Base-by-base conservation (phyloP, 1,284 basidiomycete species). In the Ustilago nuda region DNA sequence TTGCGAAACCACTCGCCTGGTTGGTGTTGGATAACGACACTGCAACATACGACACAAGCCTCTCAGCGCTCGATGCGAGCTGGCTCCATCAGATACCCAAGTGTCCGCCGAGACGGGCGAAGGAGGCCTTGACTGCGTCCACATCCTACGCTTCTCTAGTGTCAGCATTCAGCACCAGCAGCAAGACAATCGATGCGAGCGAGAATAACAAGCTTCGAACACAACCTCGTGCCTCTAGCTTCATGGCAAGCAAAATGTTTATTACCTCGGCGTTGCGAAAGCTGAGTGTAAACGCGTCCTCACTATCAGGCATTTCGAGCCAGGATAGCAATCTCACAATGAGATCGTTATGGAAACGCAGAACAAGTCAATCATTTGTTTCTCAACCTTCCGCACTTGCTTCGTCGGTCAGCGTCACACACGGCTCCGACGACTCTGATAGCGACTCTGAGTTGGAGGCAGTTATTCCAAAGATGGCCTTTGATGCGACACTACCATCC, bases 201-300 rank as follows among this genome's bases (percentile, higher is more conserved):
- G 6, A 35, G 11, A 15, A 27, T 37, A 9, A 19, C 4, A n/a
- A 50, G n/a, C 1, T 43, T 11, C 5, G 27, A n/a, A 35, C n/a
- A n/a, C 27, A 46, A 11, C 11, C 8, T 3, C 30, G 48, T 15
- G n/a, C 35, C 4, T 11, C 23, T n/a, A 56, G 62, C 33, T 8
- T 57, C 33, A 39, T 11, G 2, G 41, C 37, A 23, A 52, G 48
- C 17, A 61, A 27, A 19, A 33, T 46, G 9, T 35, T 67, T 17
- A 33, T 61, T 12, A 51, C 35, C 17, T 30, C 27, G 9, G 43
- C 59, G 32, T 37, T 61, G 48, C 61, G 46, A 23, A 66, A 56
- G 53, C 19, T 67, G 27, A 46, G 65, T 12, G n/a, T 48, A 15
- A 57, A 19, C 17, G 12, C 13, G 13, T 17, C 30, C 2, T 33